Evolutionary conservation across 306 rosid species (phyloP).

Genomic region (Carpinus viminea): DNA sequence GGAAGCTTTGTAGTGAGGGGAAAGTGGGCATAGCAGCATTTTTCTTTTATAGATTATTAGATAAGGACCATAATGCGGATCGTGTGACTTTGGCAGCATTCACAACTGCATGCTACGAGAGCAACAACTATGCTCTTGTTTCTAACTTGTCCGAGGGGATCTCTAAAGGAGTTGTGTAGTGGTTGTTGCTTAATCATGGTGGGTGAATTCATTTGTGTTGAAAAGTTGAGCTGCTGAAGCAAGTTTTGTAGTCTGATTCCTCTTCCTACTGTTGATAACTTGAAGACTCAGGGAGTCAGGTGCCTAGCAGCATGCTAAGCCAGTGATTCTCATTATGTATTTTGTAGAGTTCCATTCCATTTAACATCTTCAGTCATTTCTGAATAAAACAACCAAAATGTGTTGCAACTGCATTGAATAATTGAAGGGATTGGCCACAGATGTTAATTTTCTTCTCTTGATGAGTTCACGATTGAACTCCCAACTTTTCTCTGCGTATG

Average conservation of each 20-base stretch:
- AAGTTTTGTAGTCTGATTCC: not conserved
- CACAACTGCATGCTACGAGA: conserved; percentile 78
- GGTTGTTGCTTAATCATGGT: not conserved
- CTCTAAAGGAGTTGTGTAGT: conserved; percentile 45
- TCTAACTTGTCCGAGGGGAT: conserved; percentile 69
- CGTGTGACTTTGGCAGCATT: conserved; percentile 80
- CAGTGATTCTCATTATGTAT: not conserved
- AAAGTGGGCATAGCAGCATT: conserved; percentile 89
- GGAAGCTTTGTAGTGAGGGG: conserved; percentile 76
- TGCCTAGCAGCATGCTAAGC: not conserved
- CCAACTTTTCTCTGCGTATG: not conserved
- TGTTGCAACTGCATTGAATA: not conserved
- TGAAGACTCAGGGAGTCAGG: not conserved
- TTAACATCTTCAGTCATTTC: not conserved
- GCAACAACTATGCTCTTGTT: conserved; percentile 80
- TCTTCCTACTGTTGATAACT: not conserved
- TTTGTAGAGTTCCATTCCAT: not conserved
- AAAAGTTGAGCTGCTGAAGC: not conserved
- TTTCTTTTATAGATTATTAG: conserved; percentile 73
- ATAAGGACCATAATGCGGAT: conserved; percentile 56
- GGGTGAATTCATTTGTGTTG: not conserved
- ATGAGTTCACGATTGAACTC: too few relatives aligned
- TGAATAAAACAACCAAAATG: not conserved
- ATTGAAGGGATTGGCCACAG: not conserved
- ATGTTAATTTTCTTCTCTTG: not conserved